A percentile compares a stretch with the other conserved stretches of the same genome.
These are phyloP conservation scores for Neonectria coccinea DNA, from an alignment of 2,329 filamentous ascomycete species.

Conservation along the genomic window DNA sequence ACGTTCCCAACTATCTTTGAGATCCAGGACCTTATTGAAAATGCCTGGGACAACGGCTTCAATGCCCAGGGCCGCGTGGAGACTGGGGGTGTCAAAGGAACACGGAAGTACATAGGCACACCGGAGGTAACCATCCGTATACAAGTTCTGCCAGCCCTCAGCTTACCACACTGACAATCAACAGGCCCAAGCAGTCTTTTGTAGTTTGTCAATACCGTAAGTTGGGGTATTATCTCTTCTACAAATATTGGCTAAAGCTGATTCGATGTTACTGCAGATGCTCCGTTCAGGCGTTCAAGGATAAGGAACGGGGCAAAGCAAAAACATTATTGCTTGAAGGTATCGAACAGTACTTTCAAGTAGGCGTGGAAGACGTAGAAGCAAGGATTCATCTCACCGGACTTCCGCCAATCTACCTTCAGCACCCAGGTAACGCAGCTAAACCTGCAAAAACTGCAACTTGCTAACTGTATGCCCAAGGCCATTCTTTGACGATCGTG, in stretches of 20 bases:
- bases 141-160: not conserved
- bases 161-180: not conserved
- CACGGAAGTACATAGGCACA: slow-evolving; percentile 95
- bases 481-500: slow-evolving; percentile 91
- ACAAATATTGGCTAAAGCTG: not conserved
- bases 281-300: slow-evolving; percentile 70
- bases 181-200: slow-evolving; percentile 83
- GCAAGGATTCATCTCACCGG: slow-evolving; percentile 74
- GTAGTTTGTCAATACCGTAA: slow-evolving; percentile 74
- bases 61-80: slow-evolving; percentile 80
- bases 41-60: slow-evolving; percentile 87
- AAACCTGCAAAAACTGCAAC: not conserved
- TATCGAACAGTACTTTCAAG: slow-evolving; percentile 80
- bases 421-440: slow-evolving; percentile 73
- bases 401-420: slow-evolving; percentile 88
- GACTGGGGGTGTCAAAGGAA: slow-evolving; percentile 88
- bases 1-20: slow-evolving; percentile 80
- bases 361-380: slow-evolving; percentile 57
- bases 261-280: slow-evolving; percentile 57
- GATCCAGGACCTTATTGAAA: slow-evolving; percentile 88
- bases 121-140: slow-evolving; percentile 72
- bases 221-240: slow-evolving; percentile 40
- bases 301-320: slow-evolving; percentile 57
- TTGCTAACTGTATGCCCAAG: slow-evolving; percentile 51
- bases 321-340: slow-evolving; percentile 71